phyloP scores from a whole-genome alignment of 2,329 filamentous ascomycete species.

The Diaporthe aspalathi region DNA sequence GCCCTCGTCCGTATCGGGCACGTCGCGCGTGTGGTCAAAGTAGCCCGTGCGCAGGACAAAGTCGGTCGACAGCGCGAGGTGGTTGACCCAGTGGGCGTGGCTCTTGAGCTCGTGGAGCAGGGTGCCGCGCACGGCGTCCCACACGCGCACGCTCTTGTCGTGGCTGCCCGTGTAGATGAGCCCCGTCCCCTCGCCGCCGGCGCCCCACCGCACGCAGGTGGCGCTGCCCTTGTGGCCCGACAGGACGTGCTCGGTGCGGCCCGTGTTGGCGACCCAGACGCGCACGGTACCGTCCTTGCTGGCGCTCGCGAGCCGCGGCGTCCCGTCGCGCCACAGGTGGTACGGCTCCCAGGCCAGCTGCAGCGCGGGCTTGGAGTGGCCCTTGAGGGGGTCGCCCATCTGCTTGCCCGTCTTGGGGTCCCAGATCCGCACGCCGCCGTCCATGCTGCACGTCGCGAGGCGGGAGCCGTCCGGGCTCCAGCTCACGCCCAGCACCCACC shows the following conservation, averaged over 20 bases:
- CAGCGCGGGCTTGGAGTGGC: constrained; percentile 90
- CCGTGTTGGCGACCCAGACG: constrained; percentile 85
- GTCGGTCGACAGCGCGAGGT: constrained; percentile 92
- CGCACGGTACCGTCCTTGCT: constrained; percentile 91
- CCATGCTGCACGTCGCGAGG: constrained; percentile 91
- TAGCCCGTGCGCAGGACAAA: constrained; percentile 88
- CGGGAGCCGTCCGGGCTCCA: constrained; percentile 87
- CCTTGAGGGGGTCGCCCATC: constrained; percentile 78
- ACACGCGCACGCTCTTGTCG: constrained; percentile 92
- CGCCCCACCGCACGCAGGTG: constrained; percentile 91
- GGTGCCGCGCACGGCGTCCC: constrained; percentile 83
- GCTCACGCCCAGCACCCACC: constrained; percentile 88
- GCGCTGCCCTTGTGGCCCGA: constrained; percentile 91
- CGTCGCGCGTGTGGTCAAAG: constrained; percentile 80
- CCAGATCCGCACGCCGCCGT: constrained; percentile 92
- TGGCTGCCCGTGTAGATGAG: constrained; percentile 86
- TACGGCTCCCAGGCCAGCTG: constrained; percentile 94
- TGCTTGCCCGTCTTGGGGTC: constrained; percentile 83
- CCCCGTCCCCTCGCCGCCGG: constrained; percentile 70
- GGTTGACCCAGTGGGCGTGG: constrained; percentile 96
- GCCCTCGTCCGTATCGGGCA: constrained; percentile 76
- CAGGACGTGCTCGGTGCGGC: constrained; percentile 82
- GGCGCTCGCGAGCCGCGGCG: constrained; percentile 83
- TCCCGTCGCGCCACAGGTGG: constrained; percentile 80
- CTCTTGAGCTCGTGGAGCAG: constrained; percentile 81